Evolutionary conservation across 192 early-diverging fungal genomes (phyloP), one percentile per base, ranked within the genome.

Genomic region (Phlyctochytrium bullatum): DNA sequence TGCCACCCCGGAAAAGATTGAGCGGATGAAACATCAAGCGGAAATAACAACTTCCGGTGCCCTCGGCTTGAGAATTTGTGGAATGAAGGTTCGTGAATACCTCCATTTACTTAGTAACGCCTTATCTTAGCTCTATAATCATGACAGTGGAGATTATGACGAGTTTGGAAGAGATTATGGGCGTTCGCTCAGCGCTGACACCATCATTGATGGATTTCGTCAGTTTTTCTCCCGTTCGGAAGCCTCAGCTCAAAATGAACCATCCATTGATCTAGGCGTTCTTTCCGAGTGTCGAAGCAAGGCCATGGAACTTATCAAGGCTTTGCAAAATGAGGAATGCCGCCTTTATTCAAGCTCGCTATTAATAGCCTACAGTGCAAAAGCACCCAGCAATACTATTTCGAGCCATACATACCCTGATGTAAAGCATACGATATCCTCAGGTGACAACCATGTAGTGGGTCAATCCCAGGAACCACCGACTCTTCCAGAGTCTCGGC

Each of bases 351-450:
- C 82, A 0, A 79, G 86, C 61, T 94, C 92, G 20, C 52, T 95
- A 14, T 76, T 98, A 32, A 73, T 98, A 56, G 77, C 94, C 1
- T 98, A 94, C 66, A 92, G 93, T 56, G 90, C 71, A 61, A 23
- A 30, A 34, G n/a, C n/a, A n/a, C n/a, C n/a, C n/a, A n/a, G n/a
- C n/a, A n/a, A n/a, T n/a, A n/a, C n/a, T n/a, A n/a, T n/a, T n/a
- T n/a, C n/a, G n/a, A n/a, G n/a, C n/a, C n/a, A n/a, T n/a, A n/a
- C n/a, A n/a, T n/a, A n/a, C n/a, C n/a, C n/a, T n/a, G n/a, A n/a
- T n/a, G n/a, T n/a, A n/a, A n/a, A n/a, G n/a, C n/a, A n/a, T n/a
- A n/a, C n/a, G n/a, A n/a, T n/a, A n/a, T n/a, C n/a, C n/a, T n/a
- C n/a, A n/a, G n/a, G n/a, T n/a, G n/a, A n/a, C n/a, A n/a, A n/a